Evolutionary conservation across 192 early-diverging fungal species (phyloP), one percentile per base, ranked within the genome.

Genomic region (Coemansia aciculifera): DNA sequence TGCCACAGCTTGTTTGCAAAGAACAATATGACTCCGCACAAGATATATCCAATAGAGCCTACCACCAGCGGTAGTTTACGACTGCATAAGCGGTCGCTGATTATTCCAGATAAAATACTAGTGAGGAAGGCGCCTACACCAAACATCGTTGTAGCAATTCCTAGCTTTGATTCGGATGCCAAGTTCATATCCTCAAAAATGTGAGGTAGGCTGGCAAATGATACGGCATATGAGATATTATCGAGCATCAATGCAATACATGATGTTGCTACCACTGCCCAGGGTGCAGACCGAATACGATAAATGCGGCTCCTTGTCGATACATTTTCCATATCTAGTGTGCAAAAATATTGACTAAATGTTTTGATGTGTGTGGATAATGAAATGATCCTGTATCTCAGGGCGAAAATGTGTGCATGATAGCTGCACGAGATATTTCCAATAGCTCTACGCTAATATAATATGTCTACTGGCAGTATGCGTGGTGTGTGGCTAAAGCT

Each of bases 121-220:
- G 79, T 81, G 17, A 81, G 1, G 24, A 81, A 54, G 2, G 73
- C 51, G 15, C 79, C 79, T 3, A 76, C 24, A 0, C 73, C 79
- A 76, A 76, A 76, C 79, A 81, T 76, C 5, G 74, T 69, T 17
- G 74, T 49, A 0, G 65, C 68, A 42, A 81, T 23, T 1, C 79
- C 79, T 9, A 81, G 36, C 32, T 67, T 60, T 2, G 79, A 70
- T 31, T 81, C 71, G 1, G 74, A 76, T 9, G 79, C 79, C 31
- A 81, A 10, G 6, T 67, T 31, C 74, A 76, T 76, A 44, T 81
- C 79, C 39, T 82, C 79, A 61, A 77, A 82, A 32, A 82, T 4
- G 23, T 82, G 79, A 7, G 79, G 79, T 43, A 82, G 34, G 42
- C 74, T 73, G 3, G 79, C 79, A 71, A 77, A 70, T 8, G 79